Base-by-base conservation (phyloP, 2,329 filamentous ascomycete genomes). In the Cladosporium sp. region DNA sequence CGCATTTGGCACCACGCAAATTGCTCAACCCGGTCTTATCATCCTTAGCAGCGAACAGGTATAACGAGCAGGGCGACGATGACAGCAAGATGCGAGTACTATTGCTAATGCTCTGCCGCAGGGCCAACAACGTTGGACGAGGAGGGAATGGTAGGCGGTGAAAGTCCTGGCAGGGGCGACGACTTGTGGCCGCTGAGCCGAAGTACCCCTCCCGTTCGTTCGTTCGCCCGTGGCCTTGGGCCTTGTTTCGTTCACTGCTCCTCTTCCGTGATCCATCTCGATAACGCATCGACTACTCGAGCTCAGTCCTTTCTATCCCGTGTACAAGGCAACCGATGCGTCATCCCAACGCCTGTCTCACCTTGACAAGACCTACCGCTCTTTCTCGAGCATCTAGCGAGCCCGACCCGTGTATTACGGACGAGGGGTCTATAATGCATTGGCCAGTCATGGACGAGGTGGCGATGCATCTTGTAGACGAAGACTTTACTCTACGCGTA, bases 101-200 rank as follows among this genome's bases (percentile, higher is more conserved):
- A 55, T 21, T 62, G 28, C 52, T 61, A 33, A 46, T 56, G 53
- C 64, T 26, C 31, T 21, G 64, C 58, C 16, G 66, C 66, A 16
- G 68, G 50, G 35, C 63, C 59, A 50, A 65, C 64, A 46, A 66
- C 67, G 63, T 69, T 71, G 33, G 67, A 55, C 40, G 62, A 52
- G 8, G 49, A 37, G 37, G 69, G 76, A 73, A 65, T 33, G 40
- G 58, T 49, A 18, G 23, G 31, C 35, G 61, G 21, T 46, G 23
- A 63, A 63, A 56, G 61, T 63, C 61, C 12, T 63, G 61, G 29
- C n/a, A 18, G 1, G 5, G 14, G 50, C 21, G 14, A 10, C 59
- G 57, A 60, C 40, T 49, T 49, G 10, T 60, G 57, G 44, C 28
- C 44, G 44, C 21, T 10, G 26, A 33, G 23, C 40, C 58, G 37